Conservation (phyloP, 1,139 yeast genomes). For the Candida sp. region DNA sequence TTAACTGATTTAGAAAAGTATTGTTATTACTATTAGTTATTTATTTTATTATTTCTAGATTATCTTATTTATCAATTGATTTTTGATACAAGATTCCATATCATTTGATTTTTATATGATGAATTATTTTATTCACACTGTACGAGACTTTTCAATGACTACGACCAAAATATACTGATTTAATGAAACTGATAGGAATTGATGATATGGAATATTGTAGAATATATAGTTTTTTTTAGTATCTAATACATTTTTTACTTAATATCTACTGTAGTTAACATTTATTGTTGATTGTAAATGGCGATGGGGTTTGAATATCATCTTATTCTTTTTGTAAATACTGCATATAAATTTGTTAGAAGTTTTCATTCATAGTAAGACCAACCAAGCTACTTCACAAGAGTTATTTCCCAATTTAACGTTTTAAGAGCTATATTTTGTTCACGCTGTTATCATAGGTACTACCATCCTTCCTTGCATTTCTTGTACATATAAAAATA, state of each 20-base stretch:
- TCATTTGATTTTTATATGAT: conserved; percentile 25
- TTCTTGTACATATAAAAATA: not conserved
- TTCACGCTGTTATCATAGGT: not conserved
- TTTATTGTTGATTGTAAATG: too few species aligned
- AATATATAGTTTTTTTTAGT: not conserved
- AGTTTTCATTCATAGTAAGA: too few species aligned
- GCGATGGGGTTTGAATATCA: too few species aligned
- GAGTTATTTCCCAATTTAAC: too few species aligned
- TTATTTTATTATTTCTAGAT: conserved; percentile 3
- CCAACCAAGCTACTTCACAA: too few species aligned
- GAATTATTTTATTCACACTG: conserved; percentile 63
- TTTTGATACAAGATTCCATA: not conserved
- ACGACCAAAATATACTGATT: conserved; percentile 61
- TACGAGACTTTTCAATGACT: conserved; percentile 56
- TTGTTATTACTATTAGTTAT: not conserved
- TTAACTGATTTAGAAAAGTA: conserved; percentile 20
- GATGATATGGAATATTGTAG: conserved; percentile 3
- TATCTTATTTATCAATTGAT: not conserved
- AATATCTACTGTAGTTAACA: not conserved
- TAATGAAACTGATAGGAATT: conserved; percentile 63
- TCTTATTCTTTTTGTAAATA: too few species aligned
- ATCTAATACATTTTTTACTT: not conserved
- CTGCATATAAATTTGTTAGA: too few species aligned
- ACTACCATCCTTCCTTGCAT: not conserved
- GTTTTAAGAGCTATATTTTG: not conserved